Evolutionary conservation across 2,329 filamentous ascomycete species (phyloP).

Genomic region (Camillea tinctor): DNA sequence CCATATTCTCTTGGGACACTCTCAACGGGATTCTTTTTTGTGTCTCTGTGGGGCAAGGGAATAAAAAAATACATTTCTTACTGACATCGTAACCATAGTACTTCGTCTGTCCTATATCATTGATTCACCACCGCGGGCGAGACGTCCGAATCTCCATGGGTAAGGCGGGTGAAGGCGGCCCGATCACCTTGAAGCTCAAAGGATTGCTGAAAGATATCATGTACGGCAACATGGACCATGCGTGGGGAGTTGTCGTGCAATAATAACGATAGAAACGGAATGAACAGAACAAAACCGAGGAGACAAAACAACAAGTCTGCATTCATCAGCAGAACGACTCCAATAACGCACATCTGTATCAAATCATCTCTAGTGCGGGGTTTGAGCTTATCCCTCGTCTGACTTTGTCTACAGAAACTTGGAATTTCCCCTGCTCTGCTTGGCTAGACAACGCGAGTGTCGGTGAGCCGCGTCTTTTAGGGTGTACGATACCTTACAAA

Average conservation of each 20-base stretch:
- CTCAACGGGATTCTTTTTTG: too few species aligned
- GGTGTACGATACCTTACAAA: background rate
- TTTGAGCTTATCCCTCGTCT: background rate
- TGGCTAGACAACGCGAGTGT: background rate
- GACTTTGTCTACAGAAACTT: background rate
- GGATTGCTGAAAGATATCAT: slow-evolving; percentile 69
- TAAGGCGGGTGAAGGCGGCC: slow-evolving; percentile 48
- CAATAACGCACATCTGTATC: background rate
- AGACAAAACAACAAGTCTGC: background rate
- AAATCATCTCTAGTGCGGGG: background rate
- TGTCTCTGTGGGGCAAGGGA: too few species aligned
- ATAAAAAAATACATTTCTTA: background rate
- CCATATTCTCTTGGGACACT: background rate
- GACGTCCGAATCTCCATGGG: slow-evolving; percentile 64
- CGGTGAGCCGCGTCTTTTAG: background rate
- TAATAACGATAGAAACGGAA: slow-evolving; percentile 49
- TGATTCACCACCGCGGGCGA: slow-evolving; percentile 65
- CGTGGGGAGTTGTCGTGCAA: slow-evolving; percentile 67
- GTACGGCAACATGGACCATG: slow-evolving; percentile 67
- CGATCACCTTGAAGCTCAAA: slow-evolving; percentile 63
- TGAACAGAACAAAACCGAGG: background rate
- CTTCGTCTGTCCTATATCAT: slow-evolving; percentile 68
- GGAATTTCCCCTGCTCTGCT: background rate
- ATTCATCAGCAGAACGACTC: background rate
- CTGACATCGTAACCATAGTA: slow-evolving; percentile 44